Percentiles rank a stretch among this genome's conserved stretches.
Conservation (phyloP, 257 asterid species). For the Rehmannia glutinosa region DNA sequence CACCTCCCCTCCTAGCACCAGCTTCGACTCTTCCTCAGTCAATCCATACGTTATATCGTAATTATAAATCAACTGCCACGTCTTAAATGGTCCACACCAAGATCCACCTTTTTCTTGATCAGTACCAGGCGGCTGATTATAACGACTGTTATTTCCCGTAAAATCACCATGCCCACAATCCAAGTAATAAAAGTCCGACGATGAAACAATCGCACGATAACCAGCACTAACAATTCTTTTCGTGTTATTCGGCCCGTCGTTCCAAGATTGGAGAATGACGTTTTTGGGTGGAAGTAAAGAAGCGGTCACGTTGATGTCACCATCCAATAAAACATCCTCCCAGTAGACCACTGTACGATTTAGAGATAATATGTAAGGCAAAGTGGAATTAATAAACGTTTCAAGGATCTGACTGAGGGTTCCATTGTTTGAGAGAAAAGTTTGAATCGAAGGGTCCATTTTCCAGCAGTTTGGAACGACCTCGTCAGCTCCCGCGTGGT, state of each 20-base stretch:
- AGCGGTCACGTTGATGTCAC: conserved; percentile 38
- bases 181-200: conserved; percentile 68
- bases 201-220: conserved; percentile 73
- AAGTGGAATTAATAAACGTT: conserved; percentile 52
- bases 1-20: conserved; percentile 87
- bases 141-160: conserved; percentile 58
- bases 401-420: conserved; percentile 72
- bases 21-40: conserved; percentile 44
- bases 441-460: conserved; percentile 49
- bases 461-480: conserved; percentile 80
- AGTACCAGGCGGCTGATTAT: conserved; percentile 53
- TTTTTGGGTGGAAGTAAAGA: conserved; percentile 56
- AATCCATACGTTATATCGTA: conserved; percentile 73
- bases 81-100: conserved; percentile 88
- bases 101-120: conserved; percentile 76
- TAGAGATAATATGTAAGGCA: conserved; percentile 62
- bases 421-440: conserved; percentile 53
- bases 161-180: conserved; percentile 93
- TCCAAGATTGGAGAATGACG: conserved; percentile 84
- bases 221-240: conserved; percentile 60
- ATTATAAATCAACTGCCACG: conserved; percentile 88
- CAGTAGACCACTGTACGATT: conserved; percentile 82
- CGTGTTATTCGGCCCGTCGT: conserved; percentile 67
- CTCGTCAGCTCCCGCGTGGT: conserved; percentile 86
- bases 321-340: conserved; percentile 79